These are phyloP conservation scores for Paradendryphiella salina DNA, from an alignment of 2,329 filamentous ascomycete genomes.

Conservation along the genomic window DNA sequence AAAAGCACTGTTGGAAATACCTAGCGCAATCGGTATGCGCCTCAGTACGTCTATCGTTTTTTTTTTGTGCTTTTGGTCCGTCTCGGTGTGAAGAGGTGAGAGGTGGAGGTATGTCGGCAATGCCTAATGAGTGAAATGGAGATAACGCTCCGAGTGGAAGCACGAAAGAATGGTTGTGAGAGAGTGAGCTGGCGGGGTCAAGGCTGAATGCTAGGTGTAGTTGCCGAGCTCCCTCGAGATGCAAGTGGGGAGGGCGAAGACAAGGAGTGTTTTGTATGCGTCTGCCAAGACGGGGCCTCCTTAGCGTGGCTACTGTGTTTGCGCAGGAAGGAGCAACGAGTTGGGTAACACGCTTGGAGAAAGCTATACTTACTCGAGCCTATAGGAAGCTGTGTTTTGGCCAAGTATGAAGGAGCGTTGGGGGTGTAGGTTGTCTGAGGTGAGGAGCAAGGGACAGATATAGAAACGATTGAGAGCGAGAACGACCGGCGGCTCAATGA, in stretches of 20 bases:
- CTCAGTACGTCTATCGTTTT: constrained; percentile 6
- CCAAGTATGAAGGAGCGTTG: not conserved
- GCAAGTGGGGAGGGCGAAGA: constrained; percentile 11
- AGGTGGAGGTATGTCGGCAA: constrained; percentile 26
- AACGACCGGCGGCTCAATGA: not conserved
- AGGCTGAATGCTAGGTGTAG: constrained; percentile 10
- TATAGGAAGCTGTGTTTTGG: not conserved
- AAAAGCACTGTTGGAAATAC: not conserved
- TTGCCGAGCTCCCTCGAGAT: not conserved
- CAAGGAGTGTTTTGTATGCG: constrained; percentile 27
- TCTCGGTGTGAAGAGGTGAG: constrained; percentile 18
- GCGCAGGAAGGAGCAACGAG: constrained; percentile 26
- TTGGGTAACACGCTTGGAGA: constrained; percentile 19
- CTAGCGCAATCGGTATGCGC: too few relatives aligned
- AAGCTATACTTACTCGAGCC: constrained; percentile 6
- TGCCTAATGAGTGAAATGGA: constrained; percentile 44
- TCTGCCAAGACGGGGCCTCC: constrained; percentile 28
- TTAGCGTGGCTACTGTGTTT: constrained; percentile 25
- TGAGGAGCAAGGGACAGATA: not conserved
- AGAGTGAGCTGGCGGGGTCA: constrained; percentile 10
- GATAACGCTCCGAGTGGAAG: constrained; percentile 30
- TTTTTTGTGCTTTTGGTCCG: constrained; percentile 16
- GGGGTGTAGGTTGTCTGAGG: not conserved
- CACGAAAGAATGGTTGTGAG: constrained; percentile 26
- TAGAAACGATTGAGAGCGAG: not conserved